These are phyloP conservation scores for Melaleuca alternifolia DNA, from an alignment of 345 rosid species.

Conservation along the genomic window DNA sequence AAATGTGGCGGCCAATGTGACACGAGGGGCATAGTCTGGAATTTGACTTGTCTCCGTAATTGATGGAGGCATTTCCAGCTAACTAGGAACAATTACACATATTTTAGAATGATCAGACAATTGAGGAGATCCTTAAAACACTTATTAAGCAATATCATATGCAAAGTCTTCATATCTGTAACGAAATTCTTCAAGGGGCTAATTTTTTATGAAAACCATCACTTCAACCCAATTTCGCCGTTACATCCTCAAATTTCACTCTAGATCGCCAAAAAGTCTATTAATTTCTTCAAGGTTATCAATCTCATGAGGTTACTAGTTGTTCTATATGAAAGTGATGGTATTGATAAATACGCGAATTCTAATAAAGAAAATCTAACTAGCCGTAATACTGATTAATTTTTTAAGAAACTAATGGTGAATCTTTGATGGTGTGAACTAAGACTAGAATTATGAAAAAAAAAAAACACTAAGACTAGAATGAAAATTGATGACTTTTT, in stretches of 20 bases:
- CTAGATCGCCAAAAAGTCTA: no score
- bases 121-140: not conserved
- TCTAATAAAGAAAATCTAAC: not conserved
- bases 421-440: not conserved
- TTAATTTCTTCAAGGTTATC: not conserved
- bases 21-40: not conserved
- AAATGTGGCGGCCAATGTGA: not conserved
- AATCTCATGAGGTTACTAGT: not conserved
- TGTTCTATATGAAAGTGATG: no score
- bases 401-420: not conserved
- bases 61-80: not conserved
- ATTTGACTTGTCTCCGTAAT: not conserved
- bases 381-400: not conserved
- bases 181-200: no score
- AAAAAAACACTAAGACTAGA: not conserved
- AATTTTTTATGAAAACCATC: no score
- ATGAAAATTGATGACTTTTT: not conserved
- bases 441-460: no score
- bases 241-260: rapidly evolving
- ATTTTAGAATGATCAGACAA: not conserved
- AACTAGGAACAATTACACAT: not conserved
- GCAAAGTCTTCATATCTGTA: not conserved
- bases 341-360: not conserved
- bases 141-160: not conserved
- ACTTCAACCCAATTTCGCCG: no score